Conservation (phyloP, 2,329 filamentous ascomycete species). For the Tolypocladium pustulatum region DNA sequence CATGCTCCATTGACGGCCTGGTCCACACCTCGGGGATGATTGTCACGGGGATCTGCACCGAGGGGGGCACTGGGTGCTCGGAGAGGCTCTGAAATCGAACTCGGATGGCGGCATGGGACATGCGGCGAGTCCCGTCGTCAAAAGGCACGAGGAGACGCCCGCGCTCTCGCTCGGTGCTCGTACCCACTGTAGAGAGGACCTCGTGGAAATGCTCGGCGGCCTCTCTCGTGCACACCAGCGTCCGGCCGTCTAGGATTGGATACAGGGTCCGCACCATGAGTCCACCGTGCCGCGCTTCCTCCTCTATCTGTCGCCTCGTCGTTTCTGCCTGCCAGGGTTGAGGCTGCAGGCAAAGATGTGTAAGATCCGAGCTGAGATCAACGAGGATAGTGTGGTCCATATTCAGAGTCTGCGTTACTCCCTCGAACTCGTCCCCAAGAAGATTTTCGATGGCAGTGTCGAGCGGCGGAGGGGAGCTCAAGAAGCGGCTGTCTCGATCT, state of each 20-base stretch:
- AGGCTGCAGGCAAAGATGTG: conserved; percentile 21
- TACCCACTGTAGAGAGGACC: conserved; percentile 24
- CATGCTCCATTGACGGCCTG: conserved; percentile 11
- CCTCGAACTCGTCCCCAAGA: conserved; percentile 17
- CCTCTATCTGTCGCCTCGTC: conserved; percentile 22
- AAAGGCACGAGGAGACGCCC: conserved; percentile 22
- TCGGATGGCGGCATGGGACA: conserved; percentile 8
- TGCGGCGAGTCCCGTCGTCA: conserved; percentile 6
- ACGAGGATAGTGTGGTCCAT: conserved; percentile 31
- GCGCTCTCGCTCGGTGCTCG: conserved; percentile 23
- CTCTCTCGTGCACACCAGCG: conserved; percentile 25
- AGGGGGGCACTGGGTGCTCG: conserved; percentile 16
- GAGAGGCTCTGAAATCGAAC: conserved; percentile 21
- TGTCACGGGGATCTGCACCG: conserved; percentile 23
- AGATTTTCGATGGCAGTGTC: conserved; percentile 18
- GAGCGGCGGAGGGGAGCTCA: conserved; percentile 13
- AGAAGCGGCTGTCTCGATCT: conserved; percentile 14
- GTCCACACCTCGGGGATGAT: conserved; percentile 18
- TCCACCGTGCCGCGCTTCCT: conserved; percentile 19
- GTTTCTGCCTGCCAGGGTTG: conserved; percentile 21
- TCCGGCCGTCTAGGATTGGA: conserved; percentile 19
- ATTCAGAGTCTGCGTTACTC: conserved; percentile 25
- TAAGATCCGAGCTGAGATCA: conserved; percentile 28
- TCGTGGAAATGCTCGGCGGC: conserved; percentile 28
- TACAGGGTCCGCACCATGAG: conserved; percentile 25